Evolutionary conservation across 2,329 filamentous ascomycete species (phyloP).

Genomic region (Paecilomyces sp.): DNA sequence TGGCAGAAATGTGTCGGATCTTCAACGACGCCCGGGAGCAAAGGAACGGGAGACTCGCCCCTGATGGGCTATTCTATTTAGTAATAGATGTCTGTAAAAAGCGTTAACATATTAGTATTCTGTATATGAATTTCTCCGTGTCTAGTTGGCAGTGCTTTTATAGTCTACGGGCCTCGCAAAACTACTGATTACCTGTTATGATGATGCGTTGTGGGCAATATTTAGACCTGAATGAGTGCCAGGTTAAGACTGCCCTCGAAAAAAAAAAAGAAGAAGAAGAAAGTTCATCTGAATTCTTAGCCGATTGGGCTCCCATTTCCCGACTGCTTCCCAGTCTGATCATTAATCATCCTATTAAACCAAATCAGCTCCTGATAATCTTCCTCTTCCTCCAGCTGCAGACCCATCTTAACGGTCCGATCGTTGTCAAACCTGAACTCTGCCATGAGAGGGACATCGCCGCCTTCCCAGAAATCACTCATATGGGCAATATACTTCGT

Average conservation of each 20-base stretch:
- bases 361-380: not conserved
- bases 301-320: not conserved
- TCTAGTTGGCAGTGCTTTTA: too few relatives aligned
- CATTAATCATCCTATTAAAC: not conserved
- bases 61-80: too few relatives aligned
- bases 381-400: not conserved
- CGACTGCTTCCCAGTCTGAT: not conserved
- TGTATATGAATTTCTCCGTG: too few relatives aligned
- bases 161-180: too few relatives aligned
- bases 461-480: conserved; percentile 6
- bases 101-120: too few relatives aligned
- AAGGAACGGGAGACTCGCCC: too few relatives aligned
- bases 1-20: too few relatives aligned
- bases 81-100: too few relatives aligned
- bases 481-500: conserved; percentile 18
- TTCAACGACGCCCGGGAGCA: too few relatives aligned
- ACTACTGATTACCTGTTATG: too few relatives aligned
- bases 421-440: not conserved
- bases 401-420: not conserved
- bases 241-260: not conserved
- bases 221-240: not conserved
- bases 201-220: not conserved
- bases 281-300: not conserved
- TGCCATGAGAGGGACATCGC: not conserved
- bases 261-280: not conserved